Percentiles rank a stretch among this genome's conserved stretches.
Evolutionary conservation across 2,329 filamentous ascomycete genomes (phyloP).

Genomic region (Ramichloridium luteum): DNA sequence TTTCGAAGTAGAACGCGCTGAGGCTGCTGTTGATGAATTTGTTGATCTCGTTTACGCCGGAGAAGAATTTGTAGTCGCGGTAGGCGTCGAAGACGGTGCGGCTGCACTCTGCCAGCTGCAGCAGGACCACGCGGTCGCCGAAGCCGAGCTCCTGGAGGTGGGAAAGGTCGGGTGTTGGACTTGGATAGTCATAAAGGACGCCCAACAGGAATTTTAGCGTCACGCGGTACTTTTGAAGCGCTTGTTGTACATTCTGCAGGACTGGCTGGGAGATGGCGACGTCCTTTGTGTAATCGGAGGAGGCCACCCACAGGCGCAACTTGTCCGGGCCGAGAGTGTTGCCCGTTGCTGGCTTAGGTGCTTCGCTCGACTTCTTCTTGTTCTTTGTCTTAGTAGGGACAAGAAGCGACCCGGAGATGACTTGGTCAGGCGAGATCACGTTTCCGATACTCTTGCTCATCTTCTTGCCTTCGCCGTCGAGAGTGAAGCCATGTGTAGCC

Average conservation of each 20-base stretch:
- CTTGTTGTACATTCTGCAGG: constrained; percentile 61
- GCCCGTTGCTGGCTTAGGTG: constrained; percentile 12
- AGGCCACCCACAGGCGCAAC: constrained; percentile 80
- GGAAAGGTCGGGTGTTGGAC: constrained; percentile 7
- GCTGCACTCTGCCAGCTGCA: constrained; percentile 59
- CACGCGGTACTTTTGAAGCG: constrained; percentile 74
- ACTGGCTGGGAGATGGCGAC: constrained; percentile 69
- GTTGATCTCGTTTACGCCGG: constrained; percentile 60
- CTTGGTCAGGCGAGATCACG: constrained; percentile 63
- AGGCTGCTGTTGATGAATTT: constrained; percentile 72
- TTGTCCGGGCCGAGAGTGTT: constrained; percentile 63
- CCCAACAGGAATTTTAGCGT: constrained; percentile 87
- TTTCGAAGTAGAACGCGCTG: constrained; percentile 88
- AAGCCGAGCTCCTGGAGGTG: constrained; percentile 13
- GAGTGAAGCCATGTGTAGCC: constrained; percentile 91
- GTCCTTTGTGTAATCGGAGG: constrained; percentile 82
- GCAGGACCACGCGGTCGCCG: constrained; percentile 60
- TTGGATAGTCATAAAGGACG: constrained; percentile 34
- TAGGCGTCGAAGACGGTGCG: constrained; percentile 53
- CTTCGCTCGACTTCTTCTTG: constrained; percentile 32
- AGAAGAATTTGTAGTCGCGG: constrained; percentile 68
- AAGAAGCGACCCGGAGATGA: constrained; percentile 72
- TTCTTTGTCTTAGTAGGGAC: constrained; percentile 38
- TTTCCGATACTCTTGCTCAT: constrained; percentile 98
- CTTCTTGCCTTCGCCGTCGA: constrained; percentile 83